Evolutionary conservation across 164 flowering plant genomes (phyloP).

Genomic region (Sextonia rubra): DNA sequence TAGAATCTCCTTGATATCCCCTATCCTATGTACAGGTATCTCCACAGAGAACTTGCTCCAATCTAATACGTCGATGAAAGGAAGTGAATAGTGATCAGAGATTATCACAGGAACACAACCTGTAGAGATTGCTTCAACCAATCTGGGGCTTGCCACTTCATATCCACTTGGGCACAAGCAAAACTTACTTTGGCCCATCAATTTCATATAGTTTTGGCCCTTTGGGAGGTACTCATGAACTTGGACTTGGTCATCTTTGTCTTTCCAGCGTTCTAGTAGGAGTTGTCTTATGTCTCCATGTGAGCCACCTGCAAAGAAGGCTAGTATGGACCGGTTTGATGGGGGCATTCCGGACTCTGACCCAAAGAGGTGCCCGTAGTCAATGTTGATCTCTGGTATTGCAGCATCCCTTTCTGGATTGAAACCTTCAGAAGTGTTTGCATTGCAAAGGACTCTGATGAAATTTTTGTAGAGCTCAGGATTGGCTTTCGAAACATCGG

Average conservation of each 20-base stretch:
- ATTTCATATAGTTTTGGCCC: background rate
- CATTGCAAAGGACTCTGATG: slow-evolving; percentile 31
- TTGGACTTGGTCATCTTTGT: background rate
- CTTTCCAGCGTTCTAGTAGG: background rate
- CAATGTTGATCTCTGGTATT: slow-evolving; percentile 17
- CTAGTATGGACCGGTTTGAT: background rate
- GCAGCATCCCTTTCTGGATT: slow-evolving; percentile 17
- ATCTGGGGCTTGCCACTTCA: slow-evolving; percentile 10
- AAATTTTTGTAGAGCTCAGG: slow-evolving; percentile 35
- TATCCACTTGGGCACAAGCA: slow-evolving; percentile 13
- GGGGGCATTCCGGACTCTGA: background rate
- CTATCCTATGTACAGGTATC: slow-evolving; percentile 1
- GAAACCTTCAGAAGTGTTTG: slow-evolving; percentile 25
- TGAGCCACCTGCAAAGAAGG: slow-evolving; percentile 3
- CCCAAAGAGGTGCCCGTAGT: no score
- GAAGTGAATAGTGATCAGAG: background rate
- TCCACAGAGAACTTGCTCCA: slow-evolving; percentile 11
- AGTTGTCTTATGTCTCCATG: background rate
- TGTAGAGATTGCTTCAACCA: slow-evolving; percentile 3
- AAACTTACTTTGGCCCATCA: slow-evolving; percentile 5
- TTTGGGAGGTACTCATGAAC: slow-evolving; percentile 6
- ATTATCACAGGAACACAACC: slow-evolving; percentile 11
- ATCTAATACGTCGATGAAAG: slow-evolving; percentile 10
- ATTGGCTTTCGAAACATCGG: slow-evolving; percentile 4
- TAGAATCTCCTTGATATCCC: slow-evolving; percentile 1